Base-by-base conservation (phyloP, 805 yeast species). In the Candida vaughaniae region DNA sequence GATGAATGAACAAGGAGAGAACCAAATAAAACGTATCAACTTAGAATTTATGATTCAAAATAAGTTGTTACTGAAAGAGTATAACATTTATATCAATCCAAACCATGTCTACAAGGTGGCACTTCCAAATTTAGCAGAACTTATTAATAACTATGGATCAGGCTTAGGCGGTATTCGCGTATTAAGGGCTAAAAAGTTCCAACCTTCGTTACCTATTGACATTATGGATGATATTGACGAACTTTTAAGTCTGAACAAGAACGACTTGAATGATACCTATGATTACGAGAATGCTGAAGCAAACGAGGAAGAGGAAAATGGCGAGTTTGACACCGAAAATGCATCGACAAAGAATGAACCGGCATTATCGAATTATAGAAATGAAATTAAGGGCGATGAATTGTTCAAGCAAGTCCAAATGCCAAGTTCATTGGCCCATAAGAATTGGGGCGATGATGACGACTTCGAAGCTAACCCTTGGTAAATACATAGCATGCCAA, bases 141-240 rank as follows among this genome's bases (percentile, higher is more conserved):
- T 88, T 56, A 71, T 87, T 17, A 78, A 75, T 38, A 72, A 74
- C 29, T 91, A 87, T 69, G 95, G 96, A 2, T 77, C 86, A 1
- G 89, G 90, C 6, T 52, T 80, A 12, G 82, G 85, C 3, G 85
- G 87, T 2, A 58, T 76, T 1, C 71, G 77, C 36, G 67, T 67
- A 27, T 64, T 66, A 15, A 72, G 80, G 35, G 75, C 84, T 14
- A 65, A 67, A 39, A 63, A 72, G 36, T 82, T 71, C 51, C 86
- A 82, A 54, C 96, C 97, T 1, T 64, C 77, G 16, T 60, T 89
- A 31, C 91, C 95, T 0, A 61, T 78, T 15, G 78, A 77, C 12
- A 67, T 88, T 9, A 61, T 82, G 39, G 96, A 87, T 53, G 78
- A 76, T 36, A 62, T 87, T 23, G 95, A 85, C 47, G 85, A 79